phyloP scores from a whole-genome alignment of 2,329 filamentous ascomycete genomes.

The Xylaria sp. region DNA sequence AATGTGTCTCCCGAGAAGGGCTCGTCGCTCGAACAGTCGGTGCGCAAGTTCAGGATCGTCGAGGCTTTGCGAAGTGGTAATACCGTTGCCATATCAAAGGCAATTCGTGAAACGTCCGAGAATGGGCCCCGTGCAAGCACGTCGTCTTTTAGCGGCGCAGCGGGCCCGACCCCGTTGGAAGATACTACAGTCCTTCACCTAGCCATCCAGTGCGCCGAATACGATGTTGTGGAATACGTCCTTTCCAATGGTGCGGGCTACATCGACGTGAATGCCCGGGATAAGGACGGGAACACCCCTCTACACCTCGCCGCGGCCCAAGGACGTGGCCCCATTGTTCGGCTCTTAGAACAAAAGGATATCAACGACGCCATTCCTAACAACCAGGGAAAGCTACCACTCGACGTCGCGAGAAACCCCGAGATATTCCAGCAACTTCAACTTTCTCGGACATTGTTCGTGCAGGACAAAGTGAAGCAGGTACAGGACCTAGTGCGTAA shows the following conservation, averaged over 20 bases:
- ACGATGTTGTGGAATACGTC: conserved; percentile 93
- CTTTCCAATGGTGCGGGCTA: conserved; percentile 75
- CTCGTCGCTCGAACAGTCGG: conserved; percentile 85
- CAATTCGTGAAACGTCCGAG: conserved; percentile 75
- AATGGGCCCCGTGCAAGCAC: conserved; percentile 66
- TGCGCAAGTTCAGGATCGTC: conserved; percentile 93
- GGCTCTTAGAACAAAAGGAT: conserved; percentile 80
- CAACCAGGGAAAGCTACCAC: conserved; percentile 82
- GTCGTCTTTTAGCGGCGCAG: conserved; percentile 60
- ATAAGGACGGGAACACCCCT: conserved; percentile 94
- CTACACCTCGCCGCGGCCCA: conserved; percentile 88
- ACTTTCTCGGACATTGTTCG: conserved; percentile 87
- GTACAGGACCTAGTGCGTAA: conserved; percentile 81
- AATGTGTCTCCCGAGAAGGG: conserved; percentile 54
- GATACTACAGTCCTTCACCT: conserved; percentile 93
- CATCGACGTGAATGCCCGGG: conserved; percentile 87
- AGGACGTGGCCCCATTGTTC: conserved; percentile 82
- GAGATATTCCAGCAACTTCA: conserved; percentile 97
- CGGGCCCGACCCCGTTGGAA: conserved; percentile 64
- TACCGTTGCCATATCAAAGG: conserved; percentile 87
- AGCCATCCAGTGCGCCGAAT: conserved; percentile 94
- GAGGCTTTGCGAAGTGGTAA: conserved; percentile 92
- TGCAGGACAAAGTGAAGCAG: conserved; percentile 85
- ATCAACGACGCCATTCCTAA: conserved; percentile 93
- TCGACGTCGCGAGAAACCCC: conserved; percentile 89